Percentiles rank a stretch among this genome's conserved stretches.
phyloP scores from a whole-genome alignment of 1,284 basidiomycete genomes.

The Flammula alnicola region DNA sequence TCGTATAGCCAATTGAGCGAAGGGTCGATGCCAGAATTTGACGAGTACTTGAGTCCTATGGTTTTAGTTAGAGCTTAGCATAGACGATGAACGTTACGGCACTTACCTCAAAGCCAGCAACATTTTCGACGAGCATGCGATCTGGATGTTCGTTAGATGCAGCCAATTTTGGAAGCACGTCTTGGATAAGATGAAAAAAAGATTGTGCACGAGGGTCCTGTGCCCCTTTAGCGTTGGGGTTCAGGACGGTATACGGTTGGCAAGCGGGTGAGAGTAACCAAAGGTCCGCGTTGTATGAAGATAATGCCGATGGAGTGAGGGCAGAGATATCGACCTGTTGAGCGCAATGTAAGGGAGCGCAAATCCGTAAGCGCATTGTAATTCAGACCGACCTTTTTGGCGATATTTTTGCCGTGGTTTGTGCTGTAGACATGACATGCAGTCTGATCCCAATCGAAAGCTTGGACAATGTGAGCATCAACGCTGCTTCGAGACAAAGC shows the following conservation, averaged over 20 bases:
- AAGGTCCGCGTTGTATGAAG: conserved; percentile 50
- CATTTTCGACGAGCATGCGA: conserved; percentile 74
- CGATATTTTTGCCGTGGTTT: conserved; percentile 56
- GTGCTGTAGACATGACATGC: conserved; percentile 68
- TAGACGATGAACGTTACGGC: neutral
- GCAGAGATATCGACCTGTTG: conserved; percentile 65
- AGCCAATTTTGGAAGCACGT: conserved; percentile 66
- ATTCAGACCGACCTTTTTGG: conserved; percentile 36
- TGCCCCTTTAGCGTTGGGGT: conserved; percentile 69
- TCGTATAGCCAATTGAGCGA: conserved; percentile 56
- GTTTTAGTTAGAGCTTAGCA: conserved; percentile 1
- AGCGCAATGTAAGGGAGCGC: conserved; percentile 3
- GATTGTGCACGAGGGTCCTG: conserved; percentile 75
- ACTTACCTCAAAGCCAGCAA: conserved; percentile 78
- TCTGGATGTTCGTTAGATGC: conserved; percentile 49
- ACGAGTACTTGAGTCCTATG: conserved; percentile 67
- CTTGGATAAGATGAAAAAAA: conserved; percentile 69
- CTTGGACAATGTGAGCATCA: conserved; percentile 53
- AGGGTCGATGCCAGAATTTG: conserved; percentile 54
- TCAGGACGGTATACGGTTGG: conserved; percentile 80
- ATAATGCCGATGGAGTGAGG: conserved; percentile 53
- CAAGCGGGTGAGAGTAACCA: conserved; percentile 82
- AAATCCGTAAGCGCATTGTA: neutral
- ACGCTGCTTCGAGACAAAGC: conserved; percentile 61
- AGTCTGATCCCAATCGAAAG: conserved; percentile 79